A percentile compares a stretch with the other conserved stretches of the same genome.
These are phyloP conservation scores for Sextonia rubra DNA, from an alignment of 164 flowering plant species.

Conservation along the genomic window DNA sequence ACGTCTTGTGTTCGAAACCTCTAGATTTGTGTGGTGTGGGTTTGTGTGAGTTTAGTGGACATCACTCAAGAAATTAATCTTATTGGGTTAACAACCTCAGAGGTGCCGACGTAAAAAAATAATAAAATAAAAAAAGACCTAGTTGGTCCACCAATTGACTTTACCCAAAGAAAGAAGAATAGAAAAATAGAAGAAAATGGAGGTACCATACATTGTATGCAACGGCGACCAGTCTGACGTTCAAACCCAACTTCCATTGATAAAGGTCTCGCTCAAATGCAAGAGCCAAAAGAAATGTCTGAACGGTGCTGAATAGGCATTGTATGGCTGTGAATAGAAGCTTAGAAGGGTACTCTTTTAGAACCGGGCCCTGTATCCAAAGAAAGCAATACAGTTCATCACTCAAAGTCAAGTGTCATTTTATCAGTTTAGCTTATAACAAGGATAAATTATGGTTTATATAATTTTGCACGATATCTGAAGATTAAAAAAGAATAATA, in stretches of 20 bases:
- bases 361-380: conserved; percentile 11
- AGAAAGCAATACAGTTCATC: neutral
- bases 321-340: conserved; percentile 17
- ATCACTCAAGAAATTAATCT: too few species aligned
- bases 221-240: conserved; percentile 16
- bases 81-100: too few species aligned
- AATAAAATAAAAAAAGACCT: too few species aligned
- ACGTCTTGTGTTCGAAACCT: too few species aligned
- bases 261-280: conserved; percentile 8
- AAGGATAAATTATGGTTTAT: too few species aligned
- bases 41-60: too few species aligned
- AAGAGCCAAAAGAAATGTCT: conserved; percentile 16
- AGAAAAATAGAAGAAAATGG: neutral
- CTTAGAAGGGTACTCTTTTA: conserved; percentile 20
- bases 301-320: conserved; percentile 17
- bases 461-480: too few species aligned
- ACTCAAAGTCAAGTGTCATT: neutral
- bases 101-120: too few species aligned
- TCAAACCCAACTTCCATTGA: conserved; percentile 16
- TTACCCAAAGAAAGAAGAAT: neutral
- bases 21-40: too few species aligned
- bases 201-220: conserved; percentile 9
- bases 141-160: neutral
- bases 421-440: too few species aligned
- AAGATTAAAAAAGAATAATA: too few species aligned